phyloP scores from a whole-genome alignment of 257 asterid species.

The Gentiana dahurica region DNA sequence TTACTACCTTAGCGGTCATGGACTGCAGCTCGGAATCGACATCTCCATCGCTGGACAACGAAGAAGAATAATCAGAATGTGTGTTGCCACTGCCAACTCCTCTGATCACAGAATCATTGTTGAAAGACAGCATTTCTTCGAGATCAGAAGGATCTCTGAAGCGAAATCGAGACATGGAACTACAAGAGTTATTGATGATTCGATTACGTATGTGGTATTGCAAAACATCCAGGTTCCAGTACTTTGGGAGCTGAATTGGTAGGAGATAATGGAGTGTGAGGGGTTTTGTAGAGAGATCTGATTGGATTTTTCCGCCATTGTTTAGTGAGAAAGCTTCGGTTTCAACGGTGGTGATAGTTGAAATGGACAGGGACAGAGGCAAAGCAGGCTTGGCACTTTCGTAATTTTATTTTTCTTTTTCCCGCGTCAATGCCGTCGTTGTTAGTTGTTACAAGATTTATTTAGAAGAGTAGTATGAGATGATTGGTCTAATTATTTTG shows the following conservation, averaged over 20 bases:
- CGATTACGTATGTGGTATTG: constrained; percentile 1
- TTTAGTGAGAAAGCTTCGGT: constrained; percentile 32
- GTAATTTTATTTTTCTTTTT: background rate
- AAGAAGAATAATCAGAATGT: constrained; percentile 26
- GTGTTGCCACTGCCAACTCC: background rate
- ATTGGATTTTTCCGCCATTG: constrained; percentile 28
- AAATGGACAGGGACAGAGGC: background rate
- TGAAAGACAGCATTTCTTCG: constrained; percentile 18
- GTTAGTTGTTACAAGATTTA: no score
- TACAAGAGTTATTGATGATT: constrained; percentile 16
- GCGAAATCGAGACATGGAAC: constrained; percentile 34
- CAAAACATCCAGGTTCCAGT: background rate
- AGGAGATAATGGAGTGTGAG: background rate
- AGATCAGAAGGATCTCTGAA: constrained; percentile 38
- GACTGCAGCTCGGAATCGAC: constrained; percentile 47
- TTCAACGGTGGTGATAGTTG: constrained; percentile 19
- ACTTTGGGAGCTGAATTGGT: constrained; percentile 2
- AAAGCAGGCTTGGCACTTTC: constrained; percentile 4
- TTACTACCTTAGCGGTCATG: constrained; percentile 70
- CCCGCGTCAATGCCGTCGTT: constrained; percentile 4
- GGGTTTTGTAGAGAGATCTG: background rate
- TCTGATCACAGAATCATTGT: constrained; percentile 20
- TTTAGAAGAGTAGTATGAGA: no score
- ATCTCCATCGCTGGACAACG: constrained; percentile 29
- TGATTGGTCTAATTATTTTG: no score